A percentile compares a stretch with the other conserved stretches of the same genome.
Evolutionary conservation across 2,329 filamentous ascomycete species (phyloP).

Genomic region (Colletotrichum sojae): DNA sequence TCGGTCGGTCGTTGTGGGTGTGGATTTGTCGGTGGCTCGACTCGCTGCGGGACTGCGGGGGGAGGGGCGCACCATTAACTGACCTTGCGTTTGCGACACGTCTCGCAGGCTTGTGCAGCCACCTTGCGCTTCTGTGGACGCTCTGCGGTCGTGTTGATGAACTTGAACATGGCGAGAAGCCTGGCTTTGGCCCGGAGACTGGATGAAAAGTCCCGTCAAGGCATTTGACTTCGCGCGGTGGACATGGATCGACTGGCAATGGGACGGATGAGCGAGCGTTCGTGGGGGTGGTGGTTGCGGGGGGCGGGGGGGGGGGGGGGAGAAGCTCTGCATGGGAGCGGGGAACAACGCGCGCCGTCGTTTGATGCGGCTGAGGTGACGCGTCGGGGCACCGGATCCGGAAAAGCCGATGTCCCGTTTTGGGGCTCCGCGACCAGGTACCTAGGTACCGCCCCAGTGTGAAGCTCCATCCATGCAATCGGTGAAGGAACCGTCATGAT

Average conservation of each 20-base stretch:
- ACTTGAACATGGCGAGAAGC: conserved; percentile 36
- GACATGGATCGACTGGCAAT: conserved; percentile 10
- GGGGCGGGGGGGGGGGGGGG: conserved; percentile 22
- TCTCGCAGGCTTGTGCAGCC: conserved; percentile 38
- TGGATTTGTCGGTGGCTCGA: neutral
- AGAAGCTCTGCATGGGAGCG: conserved; percentile 12
- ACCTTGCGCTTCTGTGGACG: conserved; percentile 36
- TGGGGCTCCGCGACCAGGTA: neutral
- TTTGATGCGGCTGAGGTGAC: neutral
- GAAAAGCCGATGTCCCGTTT: neutral
- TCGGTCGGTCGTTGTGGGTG: neutral
- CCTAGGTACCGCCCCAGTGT: too few species aligned
- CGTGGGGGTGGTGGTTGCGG: conserved; percentile 6
- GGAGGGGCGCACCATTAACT: neutral
- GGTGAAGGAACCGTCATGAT: too few species aligned
- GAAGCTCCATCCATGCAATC: too few species aligned
- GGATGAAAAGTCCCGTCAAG: neutral
- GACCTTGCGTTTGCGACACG: conserved; percentile 41
- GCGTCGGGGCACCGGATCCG: neutral
- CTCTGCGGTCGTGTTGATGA: conserved; percentile 40
- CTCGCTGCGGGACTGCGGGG: neutral
- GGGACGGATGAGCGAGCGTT: too few species aligned
- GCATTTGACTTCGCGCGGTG: conserved; percentile 6
- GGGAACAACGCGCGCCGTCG: conserved; percentile 2
- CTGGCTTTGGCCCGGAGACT: neutral